phyloP scores from a whole-genome alignment of 1,139 yeast genomes.

The Nadsonia starkeyi-henricii region DNA sequence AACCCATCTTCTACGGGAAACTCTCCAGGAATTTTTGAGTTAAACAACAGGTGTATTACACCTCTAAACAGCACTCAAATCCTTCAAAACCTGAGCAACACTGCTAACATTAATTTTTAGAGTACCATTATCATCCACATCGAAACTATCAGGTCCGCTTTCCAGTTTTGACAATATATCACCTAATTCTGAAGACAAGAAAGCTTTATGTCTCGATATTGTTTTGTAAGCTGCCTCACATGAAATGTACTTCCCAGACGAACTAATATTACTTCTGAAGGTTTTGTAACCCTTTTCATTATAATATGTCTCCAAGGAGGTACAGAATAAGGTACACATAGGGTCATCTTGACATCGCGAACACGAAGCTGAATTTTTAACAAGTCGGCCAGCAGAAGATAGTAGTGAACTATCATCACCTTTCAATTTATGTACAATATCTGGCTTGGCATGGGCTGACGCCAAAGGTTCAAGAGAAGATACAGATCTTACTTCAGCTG shows the following conservation, averaged over 20 bases:
- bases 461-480: too few relatives aligned
- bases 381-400: constrained; percentile 1
- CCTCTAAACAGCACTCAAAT: background rate
- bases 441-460: too few relatives aligned
- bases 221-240: constrained; percentile 77
- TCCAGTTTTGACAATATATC: constrained; percentile 53
- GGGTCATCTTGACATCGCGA: constrained; percentile 66
- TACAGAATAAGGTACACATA: constrained; percentile 68
- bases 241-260: constrained; percentile 31
- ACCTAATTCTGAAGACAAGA: constrained; percentile 54
- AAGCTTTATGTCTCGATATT: constrained; percentile 58
- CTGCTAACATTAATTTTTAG: background rate
- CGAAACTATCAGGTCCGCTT: constrained; percentile 25
- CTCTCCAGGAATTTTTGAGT: too few relatives aligned
- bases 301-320: constrained; percentile 39
- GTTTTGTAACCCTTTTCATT: background rate
- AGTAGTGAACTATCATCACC: background rate
- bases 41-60: too few relatives aligned
- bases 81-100: background rate
- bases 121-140: background rate
- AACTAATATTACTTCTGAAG: background rate
- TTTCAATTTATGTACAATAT: too few relatives aligned
- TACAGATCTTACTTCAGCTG: too few relatives aligned
- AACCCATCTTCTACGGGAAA: too few relatives aligned
- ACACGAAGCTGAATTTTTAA: constrained; percentile 30